These are phyloP conservation scores for Yamadazyma insecticola DNA, from an alignment of 805 yeast species.

Conservation along the genomic window DNA sequence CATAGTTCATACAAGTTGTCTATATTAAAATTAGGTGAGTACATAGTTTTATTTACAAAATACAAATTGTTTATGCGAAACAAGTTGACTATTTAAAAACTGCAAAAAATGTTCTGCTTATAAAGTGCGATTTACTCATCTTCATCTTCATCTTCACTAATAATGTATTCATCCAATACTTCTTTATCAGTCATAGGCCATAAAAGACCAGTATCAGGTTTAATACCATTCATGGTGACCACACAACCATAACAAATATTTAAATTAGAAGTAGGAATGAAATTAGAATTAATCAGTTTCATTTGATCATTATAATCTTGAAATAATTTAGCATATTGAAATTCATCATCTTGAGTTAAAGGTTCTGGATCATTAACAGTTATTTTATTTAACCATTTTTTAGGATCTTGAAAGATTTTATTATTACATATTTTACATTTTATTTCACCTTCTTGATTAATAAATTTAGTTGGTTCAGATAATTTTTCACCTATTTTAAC, in stretches of 20 bases:
- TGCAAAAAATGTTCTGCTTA: no score
- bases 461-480: constrained; percentile 38
- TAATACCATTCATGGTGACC: constrained; percentile 51
- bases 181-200: constrained; percentile 23
- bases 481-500: constrained; percentile 84
- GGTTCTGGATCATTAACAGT: constrained; percentile 58
- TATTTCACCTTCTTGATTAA: neutral
- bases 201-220: no score
- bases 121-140: no score
- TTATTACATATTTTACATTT: constrained; percentile 56
- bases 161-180: neutral
- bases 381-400: constrained; percentile 62
- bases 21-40: constrained; percentile 10
- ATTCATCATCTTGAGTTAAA: constrained; percentile 38
- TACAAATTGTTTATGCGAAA: no score
- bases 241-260: constrained; percentile 74
- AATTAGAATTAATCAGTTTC: no score
- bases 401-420: constrained; percentile 52
- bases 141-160: no score
- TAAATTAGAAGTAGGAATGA: constrained; percentile 1
- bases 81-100: no score
- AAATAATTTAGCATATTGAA: constrained; percentile 20
- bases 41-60: no score
- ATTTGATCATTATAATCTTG: constrained; percentile 7
- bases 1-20: constrained; percentile 9